Evolutionary conservation across 208 protist species (phyloP), one percentile per base, ranked within the genome.

Genomic region (Trichomonas tenax): DNA sequence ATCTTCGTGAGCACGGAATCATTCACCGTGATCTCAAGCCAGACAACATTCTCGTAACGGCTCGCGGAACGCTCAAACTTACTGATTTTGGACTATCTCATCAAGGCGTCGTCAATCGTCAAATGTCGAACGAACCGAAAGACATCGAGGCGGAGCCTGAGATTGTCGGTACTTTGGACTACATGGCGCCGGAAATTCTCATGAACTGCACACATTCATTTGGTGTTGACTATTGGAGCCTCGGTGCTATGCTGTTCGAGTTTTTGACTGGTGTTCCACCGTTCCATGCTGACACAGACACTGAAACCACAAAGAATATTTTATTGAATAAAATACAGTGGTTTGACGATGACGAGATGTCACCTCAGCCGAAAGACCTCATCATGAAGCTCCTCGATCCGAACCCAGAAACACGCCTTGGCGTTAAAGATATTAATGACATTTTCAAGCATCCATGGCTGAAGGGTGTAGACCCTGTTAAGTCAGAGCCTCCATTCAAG

Each of bases 381-480:
- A 36, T 96, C 23, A 38, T 26, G 1, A 40, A 82, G 6, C 26
- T 96, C 3, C 40, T 96, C 9, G 82, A 96, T 8, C 41, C 63
- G 31, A 81, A 96, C 45, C 96, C 96, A 45, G 40, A 86, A 6
- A 9, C 63, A 10, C 23, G 96, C 3, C 36, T 95, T 51, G 96
- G 96, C 36, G 0, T 36, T 3, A 81, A 96, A 6, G 4, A 10
- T 1, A 89, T 96, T 41, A 82, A 96, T 23, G 48, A 96, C 23
- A 95, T 96, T 40, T 86, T 96, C 21, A 46, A 34, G 2, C 63
- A 96, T 45, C 72, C 96, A 23, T 96, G 96, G 96, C 48, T 89
- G 0, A 46, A 44, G 8, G 40, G 41, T 31, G 40, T 48, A n/a
- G 31, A 11, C 41, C 9, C 17, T 0, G 6, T 6, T n/a, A 48